These are phyloP conservation scores for Arthrinium phaeospermum DNA, from an alignment of 2,329 filamentous ascomycete genomes.

Conservation along the genomic window DNA sequence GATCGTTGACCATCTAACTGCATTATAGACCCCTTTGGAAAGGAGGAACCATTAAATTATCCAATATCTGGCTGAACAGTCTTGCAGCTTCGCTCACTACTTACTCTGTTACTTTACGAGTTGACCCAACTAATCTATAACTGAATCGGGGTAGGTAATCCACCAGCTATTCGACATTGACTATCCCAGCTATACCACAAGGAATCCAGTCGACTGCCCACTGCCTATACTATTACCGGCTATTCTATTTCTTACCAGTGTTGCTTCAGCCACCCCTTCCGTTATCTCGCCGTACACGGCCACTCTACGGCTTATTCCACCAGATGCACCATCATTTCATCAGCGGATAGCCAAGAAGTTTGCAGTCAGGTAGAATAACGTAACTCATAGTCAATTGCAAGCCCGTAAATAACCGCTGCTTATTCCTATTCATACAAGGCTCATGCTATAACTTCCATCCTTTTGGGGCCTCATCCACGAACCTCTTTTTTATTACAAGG, in stretches of 20 bases:
- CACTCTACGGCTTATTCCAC: background rate
- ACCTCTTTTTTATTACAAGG: conserved; percentile 16
- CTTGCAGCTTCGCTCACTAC: too few relatives aligned
- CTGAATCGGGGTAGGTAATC: too few relatives aligned
- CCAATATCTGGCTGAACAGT: too few relatives aligned
- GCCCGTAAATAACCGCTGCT: background rate
- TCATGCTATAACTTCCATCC: background rate
- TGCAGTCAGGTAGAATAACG: background rate
- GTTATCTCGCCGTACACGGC: background rate
- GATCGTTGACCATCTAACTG: too few relatives aligned
- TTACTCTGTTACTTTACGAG: too few relatives aligned
- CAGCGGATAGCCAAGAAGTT: background rate
- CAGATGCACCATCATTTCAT: background rate
- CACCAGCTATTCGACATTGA: too few relatives aligned
- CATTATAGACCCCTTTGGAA: too few relatives aligned
- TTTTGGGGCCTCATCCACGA: background rate
- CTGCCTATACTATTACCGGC: too few relatives aligned
- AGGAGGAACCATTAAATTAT: too few relatives aligned
- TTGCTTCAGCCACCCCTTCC: background rate
- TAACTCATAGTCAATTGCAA: background rate
- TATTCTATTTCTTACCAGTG: background rate
- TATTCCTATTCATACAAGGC: conserved; percentile 12
- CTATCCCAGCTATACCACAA: too few relatives aligned
- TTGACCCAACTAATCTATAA: too few relatives aligned
- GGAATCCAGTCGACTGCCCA: too few relatives aligned